Percentiles rank a stretch among this genome's conserved stretches.
Evolutionary conservation across 2,329 filamentous ascomycete genomes (phyloP).

Genomic region (Fusarium verrucosum): DNA sequence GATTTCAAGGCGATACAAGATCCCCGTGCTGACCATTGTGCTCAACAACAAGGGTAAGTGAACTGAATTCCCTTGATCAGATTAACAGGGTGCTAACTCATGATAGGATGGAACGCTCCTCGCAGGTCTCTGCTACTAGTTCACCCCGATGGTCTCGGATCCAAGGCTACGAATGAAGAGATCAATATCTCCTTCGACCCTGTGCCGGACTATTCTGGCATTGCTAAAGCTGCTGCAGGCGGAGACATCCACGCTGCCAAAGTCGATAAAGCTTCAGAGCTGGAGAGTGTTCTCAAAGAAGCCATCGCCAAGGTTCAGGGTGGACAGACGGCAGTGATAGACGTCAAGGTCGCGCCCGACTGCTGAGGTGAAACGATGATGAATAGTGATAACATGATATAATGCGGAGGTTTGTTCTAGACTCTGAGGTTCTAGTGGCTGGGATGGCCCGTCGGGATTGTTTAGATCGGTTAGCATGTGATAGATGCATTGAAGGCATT

Average conservation of each 20-base stretch:
- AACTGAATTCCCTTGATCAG: rapidly evolving
- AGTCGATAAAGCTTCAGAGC: conserved; percentile 57
- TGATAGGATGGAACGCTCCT: conserved; percentile 67
- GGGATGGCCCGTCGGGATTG: neutral
- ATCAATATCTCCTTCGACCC: conserved; percentile 70
- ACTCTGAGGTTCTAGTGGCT: conserved; percentile 1
- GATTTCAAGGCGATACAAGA: conserved; percentile 63
- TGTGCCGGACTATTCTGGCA: conserved; percentile 66
- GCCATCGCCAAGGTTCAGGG: conserved; percentile 61
- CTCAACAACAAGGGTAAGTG: conserved; percentile 64
- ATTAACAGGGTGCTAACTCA: conserved; percentile 5
- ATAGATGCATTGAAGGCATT: conserved; percentile 7
- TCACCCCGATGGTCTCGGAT: conserved; percentile 65
- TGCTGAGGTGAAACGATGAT: conserved; percentile 46
- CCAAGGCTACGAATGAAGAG: conserved; percentile 67
- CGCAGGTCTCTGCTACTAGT: conserved; percentile 65
- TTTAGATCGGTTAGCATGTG: conserved; percentile 19
- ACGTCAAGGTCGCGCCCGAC: conserved; percentile 60
- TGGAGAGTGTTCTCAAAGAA: conserved; percentile 58
- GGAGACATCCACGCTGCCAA: conserved; percentile 61
- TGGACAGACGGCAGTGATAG: conserved; percentile 63
- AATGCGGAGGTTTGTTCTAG: neutral
- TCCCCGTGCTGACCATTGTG: conserved; percentile 64
- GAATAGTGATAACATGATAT: conserved; percentile 22
- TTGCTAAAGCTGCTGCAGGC: conserved; percentile 67